phyloP scores from a whole-genome alignment of 2,329 filamentous ascomycete genomes.

The Fusarium humuli region DNA sequence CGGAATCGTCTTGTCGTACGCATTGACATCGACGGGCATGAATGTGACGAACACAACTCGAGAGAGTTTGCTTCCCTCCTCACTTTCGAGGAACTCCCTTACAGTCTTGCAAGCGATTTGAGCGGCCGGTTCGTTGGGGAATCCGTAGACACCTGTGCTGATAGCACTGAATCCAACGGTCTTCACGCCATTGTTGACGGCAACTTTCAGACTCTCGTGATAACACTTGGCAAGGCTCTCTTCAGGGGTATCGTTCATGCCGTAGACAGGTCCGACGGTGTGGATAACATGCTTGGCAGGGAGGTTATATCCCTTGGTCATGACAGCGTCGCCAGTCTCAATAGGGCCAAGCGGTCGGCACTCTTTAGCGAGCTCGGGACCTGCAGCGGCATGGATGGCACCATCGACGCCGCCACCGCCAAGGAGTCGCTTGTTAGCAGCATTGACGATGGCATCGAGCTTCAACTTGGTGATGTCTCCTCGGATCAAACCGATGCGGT shows the following conservation, averaged over 20 bases:
- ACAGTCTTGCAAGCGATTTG: conserved; percentile 73
- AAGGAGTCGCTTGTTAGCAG: conserved; percentile 81
- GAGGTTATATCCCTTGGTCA: conserved; percentile 81
- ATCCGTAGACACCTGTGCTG: conserved; percentile 92
- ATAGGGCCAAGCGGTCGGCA: conserved; percentile 80
- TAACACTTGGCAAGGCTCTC: conserved; percentile 73
- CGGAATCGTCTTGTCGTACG: conserved; percentile 80
- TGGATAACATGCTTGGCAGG: conserved; percentile 87
- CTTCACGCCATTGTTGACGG: conserved; percentile 72
- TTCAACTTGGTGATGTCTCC: conserved; percentile 85
- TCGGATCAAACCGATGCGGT: conserved; percentile 75
- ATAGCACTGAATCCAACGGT: conserved; percentile 86
- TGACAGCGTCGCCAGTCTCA: conserved; percentile 81
- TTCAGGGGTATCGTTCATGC: conserved; percentile 55
- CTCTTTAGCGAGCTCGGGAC: conserved; percentile 73
- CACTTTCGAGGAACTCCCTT: conserved; percentile 64
- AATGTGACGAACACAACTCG: conserved; percentile 89
- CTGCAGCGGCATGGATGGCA: conserved; percentile 87
- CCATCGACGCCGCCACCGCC: conserved; percentile 93
- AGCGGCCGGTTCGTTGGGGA: conserved; percentile 80
- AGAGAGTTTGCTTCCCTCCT: conserved; percentile 66
- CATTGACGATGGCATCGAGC: conserved; percentile 90
- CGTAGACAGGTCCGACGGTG: conserved; percentile 87
- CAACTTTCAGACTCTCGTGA: conserved; percentile 75
- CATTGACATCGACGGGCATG: conserved; percentile 77